Evolutionary conservation across 1,284 basidiomycete genomes (phyloP).

Genomic region (Takashimella koratensis): DNA sequence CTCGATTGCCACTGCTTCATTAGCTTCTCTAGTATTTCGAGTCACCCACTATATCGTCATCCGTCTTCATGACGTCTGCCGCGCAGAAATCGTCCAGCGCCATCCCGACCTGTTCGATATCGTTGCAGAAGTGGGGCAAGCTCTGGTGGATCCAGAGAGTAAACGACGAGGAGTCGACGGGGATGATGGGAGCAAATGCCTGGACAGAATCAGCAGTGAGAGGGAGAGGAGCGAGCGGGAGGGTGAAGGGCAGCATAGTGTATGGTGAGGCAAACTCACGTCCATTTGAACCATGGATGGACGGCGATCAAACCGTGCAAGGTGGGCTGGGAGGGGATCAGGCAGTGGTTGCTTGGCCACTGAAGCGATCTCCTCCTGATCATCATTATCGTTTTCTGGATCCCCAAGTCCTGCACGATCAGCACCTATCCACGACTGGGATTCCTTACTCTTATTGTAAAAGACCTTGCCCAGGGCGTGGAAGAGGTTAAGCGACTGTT

Average conservation of each 20-base stretch:
- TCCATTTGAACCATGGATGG: conserved; percentile 76
- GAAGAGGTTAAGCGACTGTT: conserved; percentile 82
- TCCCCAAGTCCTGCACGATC: conserved; percentile 36
- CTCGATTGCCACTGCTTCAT: conserved; percentile 58
- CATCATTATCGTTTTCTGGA: conserved; percentile 33
- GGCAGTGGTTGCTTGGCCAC: conserved; percentile 48
- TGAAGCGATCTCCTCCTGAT: conserved; percentile 24
- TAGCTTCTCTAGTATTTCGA: conserved; percentile 3
- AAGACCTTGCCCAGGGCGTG: conserved; percentile 90
- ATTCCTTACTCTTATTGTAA: conserved; percentile 84
- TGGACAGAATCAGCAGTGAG: no score
- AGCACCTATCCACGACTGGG: background rate
- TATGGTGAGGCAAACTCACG: conserved; percentile 59
- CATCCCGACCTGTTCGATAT: conserved; percentile 68
- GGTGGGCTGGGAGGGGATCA: conserved; percentile 56
- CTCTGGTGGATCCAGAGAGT: conserved; percentile 92
- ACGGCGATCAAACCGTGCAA: conserved; percentile 61
- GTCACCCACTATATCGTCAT: conserved; percentile 62
- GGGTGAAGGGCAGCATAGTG: no score
- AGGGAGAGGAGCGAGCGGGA: no score
- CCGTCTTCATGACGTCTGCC: conserved; percentile 67
- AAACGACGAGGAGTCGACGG: conserved; percentile 84
- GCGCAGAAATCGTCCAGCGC: conserved; percentile 75
- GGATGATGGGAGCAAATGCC: conserved; percentile 65
- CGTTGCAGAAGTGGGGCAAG: conserved; percentile 74